Evolutionary conservation across 768 basidiomycete species (phyloP).

Genomic region (Lactarius deliciosus): DNA sequence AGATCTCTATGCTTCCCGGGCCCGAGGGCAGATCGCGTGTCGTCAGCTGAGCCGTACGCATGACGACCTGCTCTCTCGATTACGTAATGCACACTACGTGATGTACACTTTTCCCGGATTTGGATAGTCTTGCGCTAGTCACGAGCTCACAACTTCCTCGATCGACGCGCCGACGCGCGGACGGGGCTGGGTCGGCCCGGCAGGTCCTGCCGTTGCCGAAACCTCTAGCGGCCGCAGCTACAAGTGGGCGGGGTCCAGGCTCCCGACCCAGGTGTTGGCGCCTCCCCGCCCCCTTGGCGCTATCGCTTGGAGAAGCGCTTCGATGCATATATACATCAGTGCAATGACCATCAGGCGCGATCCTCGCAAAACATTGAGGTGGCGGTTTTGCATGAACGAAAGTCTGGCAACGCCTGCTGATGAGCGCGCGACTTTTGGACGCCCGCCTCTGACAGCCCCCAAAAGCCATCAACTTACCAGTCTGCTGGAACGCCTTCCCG

Average conservation of each 20-base stretch:
- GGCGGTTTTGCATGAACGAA: neutral
- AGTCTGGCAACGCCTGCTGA: conserved; percentile 12
- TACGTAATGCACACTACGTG: neutral
- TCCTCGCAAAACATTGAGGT: conserved; percentile 1
- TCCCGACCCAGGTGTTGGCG: conserved; percentile 1
- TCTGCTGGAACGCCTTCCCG: conserved; percentile 18
- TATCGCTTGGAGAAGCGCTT: neutral
- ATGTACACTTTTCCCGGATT: neutral
- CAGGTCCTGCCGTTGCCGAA: neutral
- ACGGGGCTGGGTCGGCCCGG: neutral
- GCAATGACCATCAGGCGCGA: neutral
- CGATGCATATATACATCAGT: conserved; percentile 1
- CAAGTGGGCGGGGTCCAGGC: neutral
- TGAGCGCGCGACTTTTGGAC: conserved; percentile 16
- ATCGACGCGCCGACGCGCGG: neutral
- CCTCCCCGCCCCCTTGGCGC: conserved; percentile 10
- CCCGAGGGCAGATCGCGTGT: conserved; percentile 7
- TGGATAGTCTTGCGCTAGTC: neutral
- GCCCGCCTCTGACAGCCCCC: conserved; percentile 17
- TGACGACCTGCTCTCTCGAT: conserved; percentile 3
- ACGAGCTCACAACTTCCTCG: neutral
- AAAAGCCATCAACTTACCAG: conserved; percentile 22
- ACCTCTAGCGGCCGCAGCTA: neutral
- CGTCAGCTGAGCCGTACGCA: conserved; percentile 6
- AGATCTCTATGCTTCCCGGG: conserved; percentile 14